Conservation (phyloP, 805 yeast species). For the Millerozyma acaciae region DNA sequence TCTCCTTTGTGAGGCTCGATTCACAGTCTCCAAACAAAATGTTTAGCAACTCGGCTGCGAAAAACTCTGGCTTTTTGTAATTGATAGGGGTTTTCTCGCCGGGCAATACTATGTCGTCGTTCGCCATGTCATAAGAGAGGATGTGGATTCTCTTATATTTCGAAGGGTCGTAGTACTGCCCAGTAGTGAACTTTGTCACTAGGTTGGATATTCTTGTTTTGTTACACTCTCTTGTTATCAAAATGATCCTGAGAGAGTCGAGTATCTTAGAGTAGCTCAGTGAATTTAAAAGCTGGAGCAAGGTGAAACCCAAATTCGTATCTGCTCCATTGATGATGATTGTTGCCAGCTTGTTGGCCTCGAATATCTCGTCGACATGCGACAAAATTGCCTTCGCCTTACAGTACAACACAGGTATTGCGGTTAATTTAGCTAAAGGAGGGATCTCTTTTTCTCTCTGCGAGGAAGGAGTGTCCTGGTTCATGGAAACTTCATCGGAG, state of each 20-base stretch:
- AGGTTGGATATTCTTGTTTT: slow-evolving; percentile 17
- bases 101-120: slow-evolving; percentile 31
- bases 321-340: slow-evolving; percentile 43
- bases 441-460: slow-evolving; percentile 17
- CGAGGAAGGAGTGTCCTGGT: not conserved
- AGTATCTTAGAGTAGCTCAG: slow-evolving; percentile 20
- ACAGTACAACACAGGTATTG: slow-evolving; percentile 33
- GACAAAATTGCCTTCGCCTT: slow-evolving; percentile 34
- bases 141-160: slow-evolving; percentile 19
- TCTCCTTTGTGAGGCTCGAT: slow-evolving; percentile 16
- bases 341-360: slow-evolving; percentile 18
- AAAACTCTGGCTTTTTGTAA: slow-evolving; percentile 35
- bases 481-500: slow-evolving; percentile 2
- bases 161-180: slow-evolving; percentile 19
- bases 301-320: slow-evolving; percentile 33
- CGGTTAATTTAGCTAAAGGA: slow-evolving; percentile 28
- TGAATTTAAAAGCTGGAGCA: slow-evolving; percentile 31
- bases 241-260: slow-evolving; percentile 24
- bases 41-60: slow-evolving; percentile 35
- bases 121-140: slow-evolving; percentile 30
- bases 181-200: slow-evolving; percentile 14
- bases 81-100: slow-evolving; percentile 32
- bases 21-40: slow-evolving; percentile 23
- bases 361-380: slow-evolving; percentile 17
- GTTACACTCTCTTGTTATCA: slow-evolving; percentile 25